Conservation (phyloP, 2,329 filamentous ascomycete genomes). For the Ceratocystis lukuohia region DNA sequence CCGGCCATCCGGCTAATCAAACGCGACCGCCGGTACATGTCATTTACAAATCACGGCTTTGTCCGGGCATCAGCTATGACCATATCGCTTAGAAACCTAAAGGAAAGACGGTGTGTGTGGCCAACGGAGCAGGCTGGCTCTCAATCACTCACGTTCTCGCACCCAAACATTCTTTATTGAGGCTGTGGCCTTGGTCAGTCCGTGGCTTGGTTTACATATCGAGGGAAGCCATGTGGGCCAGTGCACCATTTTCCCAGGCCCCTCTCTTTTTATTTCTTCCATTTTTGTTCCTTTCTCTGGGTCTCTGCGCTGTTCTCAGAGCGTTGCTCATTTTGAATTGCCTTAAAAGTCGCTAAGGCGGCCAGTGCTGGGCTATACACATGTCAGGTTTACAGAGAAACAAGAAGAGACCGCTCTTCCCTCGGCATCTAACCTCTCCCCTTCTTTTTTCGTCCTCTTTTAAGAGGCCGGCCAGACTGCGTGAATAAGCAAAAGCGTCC, state of each 20-base stretch:
- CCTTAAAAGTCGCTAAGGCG: neutral
- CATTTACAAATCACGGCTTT: neutral
- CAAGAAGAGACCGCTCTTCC: neutral
- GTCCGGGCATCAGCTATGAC: neutral
- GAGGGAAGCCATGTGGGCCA: neutral
- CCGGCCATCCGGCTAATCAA: neutral
- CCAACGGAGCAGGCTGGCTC: neutral
- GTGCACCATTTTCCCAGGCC: neutral
- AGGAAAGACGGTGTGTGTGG: neutral
- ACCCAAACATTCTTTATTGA: too few species aligned
- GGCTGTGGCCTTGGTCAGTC: neutral
- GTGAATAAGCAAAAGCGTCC: neutral
- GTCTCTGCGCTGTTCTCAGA: neutral
- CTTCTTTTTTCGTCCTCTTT: neutral
- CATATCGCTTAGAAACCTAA: neutral
- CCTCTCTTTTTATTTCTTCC: slow-evolving; percentile 1
- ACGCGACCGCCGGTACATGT: neutral
- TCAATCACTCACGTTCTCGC: neutral
- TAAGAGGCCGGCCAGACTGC: neutral
- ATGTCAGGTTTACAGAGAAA: neutral
- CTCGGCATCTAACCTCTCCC: neutral
- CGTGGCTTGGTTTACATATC: neutral
- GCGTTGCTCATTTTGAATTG: too few species aligned
- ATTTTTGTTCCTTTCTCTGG: neutral
- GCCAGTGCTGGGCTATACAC: neutral